Conservation (phyloP, 331 rosid genomes). For the Ulmus americana region DNA sequence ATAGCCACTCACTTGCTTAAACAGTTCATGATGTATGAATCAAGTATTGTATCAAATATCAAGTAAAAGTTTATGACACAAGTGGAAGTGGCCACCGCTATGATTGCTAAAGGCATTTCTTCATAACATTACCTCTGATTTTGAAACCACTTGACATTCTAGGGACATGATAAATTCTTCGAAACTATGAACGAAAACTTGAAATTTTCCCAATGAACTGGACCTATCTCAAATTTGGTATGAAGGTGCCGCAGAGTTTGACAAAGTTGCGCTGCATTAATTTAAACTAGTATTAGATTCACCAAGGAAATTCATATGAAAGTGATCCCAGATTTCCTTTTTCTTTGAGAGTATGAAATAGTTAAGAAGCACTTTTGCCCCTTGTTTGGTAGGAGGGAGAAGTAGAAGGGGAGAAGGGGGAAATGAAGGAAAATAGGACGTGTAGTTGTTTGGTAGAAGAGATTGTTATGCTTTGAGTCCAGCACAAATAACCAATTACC, state of each 20-base stretch:
- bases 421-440: too few relatives aligned
- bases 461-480: too few relatives aligned
- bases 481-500: too few relatives aligned
- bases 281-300: too few relatives aligned
- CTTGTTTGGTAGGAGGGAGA: too few relatives aligned
- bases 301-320: too few relatives aligned
- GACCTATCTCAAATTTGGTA: constrained; percentile 13
- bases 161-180: neutral
- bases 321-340: too few relatives aligned
- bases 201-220: constrained; percentile 15
- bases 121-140: constrained; percentile 25
- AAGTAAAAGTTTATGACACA: constrained; percentile 24
- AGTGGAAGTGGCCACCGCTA: constrained; percentile 19
- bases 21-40: constrained; percentile 12
- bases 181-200: constrained; percentile 24
- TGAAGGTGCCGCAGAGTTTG: neutral
- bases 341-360: too few relatives aligned
- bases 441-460: too few relatives aligned
- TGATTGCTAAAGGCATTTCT: constrained; percentile 35
- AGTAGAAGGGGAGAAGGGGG: too few relatives aligned
- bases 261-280: too few relatives aligned
- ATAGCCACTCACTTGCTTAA: constrained; percentile 23
- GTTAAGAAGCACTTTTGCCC: too few relatives aligned
- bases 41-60: constrained; percentile 17
- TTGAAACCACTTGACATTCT: constrained; percentile 26